Conservation (phyloP, 495 filamentous ascomycete species). For the Daldinia vernicosa region DNA sequence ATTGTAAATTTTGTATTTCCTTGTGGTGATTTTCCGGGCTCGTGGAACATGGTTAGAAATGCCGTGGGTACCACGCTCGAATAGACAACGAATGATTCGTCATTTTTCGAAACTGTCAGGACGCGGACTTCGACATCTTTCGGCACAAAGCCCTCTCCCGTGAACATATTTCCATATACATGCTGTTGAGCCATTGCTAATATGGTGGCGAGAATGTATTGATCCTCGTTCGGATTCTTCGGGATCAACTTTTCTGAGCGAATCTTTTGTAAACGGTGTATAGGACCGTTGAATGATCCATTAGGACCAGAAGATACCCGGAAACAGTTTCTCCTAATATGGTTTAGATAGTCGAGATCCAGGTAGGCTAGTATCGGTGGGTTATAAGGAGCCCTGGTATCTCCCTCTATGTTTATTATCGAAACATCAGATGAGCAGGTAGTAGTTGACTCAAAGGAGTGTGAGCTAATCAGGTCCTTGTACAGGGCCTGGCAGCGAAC, state of each 20-base stretch:
- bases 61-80: slow-evolving; percentile 50
- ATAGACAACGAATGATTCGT: slow-evolving; percentile 55
- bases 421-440: slow-evolving; percentile 39
- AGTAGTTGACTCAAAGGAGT: slow-evolving; percentile 51
- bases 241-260: slow-evolving; percentile 53
- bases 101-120: slow-evolving; percentile 51
- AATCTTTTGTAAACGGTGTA: slow-evolving; percentile 48
- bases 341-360: slow-evolving; percentile 47
- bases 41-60: slow-evolving; percentile 52
- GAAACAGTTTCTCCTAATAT: slow-evolving; percentile 48
- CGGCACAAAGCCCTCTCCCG: slow-evolving; percentile 27
- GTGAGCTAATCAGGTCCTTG: slow-evolving; percentile 36
- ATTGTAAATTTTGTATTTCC: slow-evolving; percentile 44
- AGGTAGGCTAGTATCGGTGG: slow-evolving; percentile 55
- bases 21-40: slow-evolving; percentile 45
- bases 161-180: slow-evolving; percentile 45
- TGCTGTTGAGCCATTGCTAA: slow-evolving; percentile 58
- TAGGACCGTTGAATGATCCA: slow-evolving; percentile 45
- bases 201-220: slow-evolving; percentile 53
- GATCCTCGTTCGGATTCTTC: slow-evolving; percentile 51
- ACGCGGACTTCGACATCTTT: slow-evolving; percentile 53
- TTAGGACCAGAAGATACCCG: slow-evolving; percentile 43
- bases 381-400: slow-evolving; percentile 8
- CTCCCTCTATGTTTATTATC: slow-evolving; percentile 3
- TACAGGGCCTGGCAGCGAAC: slow-evolving; percentile 51